phyloP scores from a whole-genome alignment of 805 yeast species.

The Candida piceae region DNA sequence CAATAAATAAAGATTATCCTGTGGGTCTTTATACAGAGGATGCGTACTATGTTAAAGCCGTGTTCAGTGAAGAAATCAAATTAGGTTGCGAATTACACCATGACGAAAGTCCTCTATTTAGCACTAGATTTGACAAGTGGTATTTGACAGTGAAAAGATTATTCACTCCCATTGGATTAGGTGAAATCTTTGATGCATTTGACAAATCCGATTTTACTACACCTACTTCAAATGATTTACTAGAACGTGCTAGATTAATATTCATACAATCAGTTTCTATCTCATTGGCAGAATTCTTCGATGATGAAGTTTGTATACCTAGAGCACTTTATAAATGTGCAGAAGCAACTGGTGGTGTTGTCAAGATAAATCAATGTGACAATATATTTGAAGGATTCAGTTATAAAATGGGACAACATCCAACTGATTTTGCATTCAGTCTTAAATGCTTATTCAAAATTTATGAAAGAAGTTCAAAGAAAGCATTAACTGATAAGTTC shows the following conservation, averaged over 20 bases:
- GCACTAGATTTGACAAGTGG: not conserved
- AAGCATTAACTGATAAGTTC: not conserved
- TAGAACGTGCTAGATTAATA: not conserved
- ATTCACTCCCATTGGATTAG: not conserved
- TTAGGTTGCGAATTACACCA: too few species aligned
- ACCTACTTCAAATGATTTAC: not conserved
- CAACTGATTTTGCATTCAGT: not conserved
- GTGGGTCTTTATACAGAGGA: too few species aligned
- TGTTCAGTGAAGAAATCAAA: too few species aligned
- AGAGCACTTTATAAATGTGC: not conserved
- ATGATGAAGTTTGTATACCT: not conserved
- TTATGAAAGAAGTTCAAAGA: not conserved
- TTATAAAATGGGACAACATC: not conserved
- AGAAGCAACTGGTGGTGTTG: not conserved
- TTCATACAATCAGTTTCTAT: not conserved
- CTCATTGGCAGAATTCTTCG: not conserved
- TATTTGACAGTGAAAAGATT: not conserved
- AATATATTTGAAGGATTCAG: not conserved
- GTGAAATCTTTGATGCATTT: not conserved
- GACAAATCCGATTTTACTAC: not conserved
- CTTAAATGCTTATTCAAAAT: not conserved
- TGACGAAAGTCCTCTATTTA: too few species aligned
- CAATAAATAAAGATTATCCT: too few species aligned
- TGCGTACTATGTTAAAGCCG: too few species aligned
- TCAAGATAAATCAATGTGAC: too few species aligned